These are phyloP conservation scores for Rosa hybrid DNA, from an alignment of 331 rosid species.

Conservation along the genomic window DNA sequence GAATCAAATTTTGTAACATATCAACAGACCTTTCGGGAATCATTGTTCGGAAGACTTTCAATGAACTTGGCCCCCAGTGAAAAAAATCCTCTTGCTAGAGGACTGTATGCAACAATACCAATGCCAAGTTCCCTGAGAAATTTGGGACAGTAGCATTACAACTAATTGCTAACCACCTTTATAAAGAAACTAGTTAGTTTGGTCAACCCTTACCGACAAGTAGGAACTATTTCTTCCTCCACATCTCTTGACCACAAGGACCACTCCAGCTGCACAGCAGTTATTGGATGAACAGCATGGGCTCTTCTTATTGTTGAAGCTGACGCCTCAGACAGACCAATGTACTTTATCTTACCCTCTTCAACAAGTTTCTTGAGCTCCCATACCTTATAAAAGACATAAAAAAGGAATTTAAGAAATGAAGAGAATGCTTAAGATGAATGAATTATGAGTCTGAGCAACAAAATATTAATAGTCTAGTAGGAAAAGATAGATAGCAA, in stretches of 20 bases:
- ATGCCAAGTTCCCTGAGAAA: conserved; percentile 59
- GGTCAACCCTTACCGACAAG: no score
- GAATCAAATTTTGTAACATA: no score
- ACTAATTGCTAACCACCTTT: no score
- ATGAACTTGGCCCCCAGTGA: conserved; percentile 50
- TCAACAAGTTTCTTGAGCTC: conserved; percentile 72
- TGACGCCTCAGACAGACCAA: conserved; percentile 30
- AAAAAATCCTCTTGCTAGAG: conserved; percentile 73
- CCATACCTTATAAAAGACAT: conserved; percentile 46
- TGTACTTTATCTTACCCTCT: conserved; percentile 68
- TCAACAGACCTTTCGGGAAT: conserved; percentile 50
- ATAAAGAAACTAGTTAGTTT: no score
- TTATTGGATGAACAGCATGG: no score
- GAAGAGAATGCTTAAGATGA: no score
- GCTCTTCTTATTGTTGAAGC: no score
- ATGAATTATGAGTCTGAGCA: no score
- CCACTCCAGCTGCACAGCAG: conserved; percentile 24
- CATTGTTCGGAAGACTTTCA: conserved; percentile 29
- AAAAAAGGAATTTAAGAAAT: no score
- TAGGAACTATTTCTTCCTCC: conserved; percentile 31
- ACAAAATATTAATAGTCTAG: no score
- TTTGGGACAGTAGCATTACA: no score
- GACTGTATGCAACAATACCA: conserved; percentile 42
- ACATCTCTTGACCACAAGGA: conserved; percentile 36
- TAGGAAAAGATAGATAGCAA: no score